Percentiles rank a stretch among this genome's conserved stretches.
phyloP scores from a whole-genome alignment of 2,329 filamentous ascomycete genomes.

The Venturia pyrina region DNA sequence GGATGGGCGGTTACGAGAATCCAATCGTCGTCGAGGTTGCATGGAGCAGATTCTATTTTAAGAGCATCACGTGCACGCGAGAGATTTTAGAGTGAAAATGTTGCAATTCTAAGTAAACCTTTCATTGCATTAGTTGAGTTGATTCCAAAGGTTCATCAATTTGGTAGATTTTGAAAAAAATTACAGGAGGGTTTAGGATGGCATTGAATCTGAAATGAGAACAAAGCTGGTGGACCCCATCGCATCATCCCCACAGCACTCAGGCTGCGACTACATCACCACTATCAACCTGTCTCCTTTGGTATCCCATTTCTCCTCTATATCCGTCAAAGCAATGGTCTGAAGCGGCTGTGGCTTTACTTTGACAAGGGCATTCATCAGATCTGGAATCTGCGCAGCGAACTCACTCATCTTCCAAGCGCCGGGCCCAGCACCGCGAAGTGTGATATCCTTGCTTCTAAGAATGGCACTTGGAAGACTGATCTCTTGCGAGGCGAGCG shows the following conservation, averaged over 20 bases:
- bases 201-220: not conserved
- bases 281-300: constrained; percentile 16
- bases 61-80: not conserved
- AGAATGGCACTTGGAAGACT: constrained; percentile 35
- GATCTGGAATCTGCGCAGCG: constrained; percentile 19
- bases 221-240: no score
- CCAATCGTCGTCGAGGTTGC: not conserved
- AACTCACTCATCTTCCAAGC: constrained; percentile 30
- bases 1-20: not conserved
- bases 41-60: not conserved
- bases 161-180: not conserved
- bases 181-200: no score
- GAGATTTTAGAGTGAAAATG: not conserved
- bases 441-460: constrained; percentile 39
- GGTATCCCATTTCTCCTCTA: constrained; percentile 25
- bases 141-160: no score
- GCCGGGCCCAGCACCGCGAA: constrained; percentile 38
- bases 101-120: not conserved
- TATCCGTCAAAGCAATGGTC: constrained; percentile 22
- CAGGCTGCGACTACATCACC: not conserved
- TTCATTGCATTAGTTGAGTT: no score
- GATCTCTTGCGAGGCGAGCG: constrained; percentile 31
- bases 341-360: constrained; percentile 18
- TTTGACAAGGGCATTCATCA: constrained; percentile 17
- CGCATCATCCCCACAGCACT: no score